Percentiles rank a stretch among this genome's conserved stretches.
Conservation (phyloP, 371 early-diverging fungal genomes). For the Mucor racemosus region DNA sequence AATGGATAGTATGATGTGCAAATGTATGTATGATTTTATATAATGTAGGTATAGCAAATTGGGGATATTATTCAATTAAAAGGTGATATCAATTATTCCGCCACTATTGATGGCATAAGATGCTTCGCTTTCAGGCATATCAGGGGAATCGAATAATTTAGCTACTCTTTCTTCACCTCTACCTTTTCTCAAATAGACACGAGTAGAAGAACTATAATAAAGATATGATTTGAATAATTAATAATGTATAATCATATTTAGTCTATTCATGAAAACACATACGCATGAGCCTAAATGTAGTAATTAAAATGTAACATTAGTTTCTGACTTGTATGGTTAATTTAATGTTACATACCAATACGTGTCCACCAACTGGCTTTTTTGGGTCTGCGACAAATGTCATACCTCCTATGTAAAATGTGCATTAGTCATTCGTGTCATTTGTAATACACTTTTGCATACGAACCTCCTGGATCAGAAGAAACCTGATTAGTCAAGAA, state of each 20-base stretch:
- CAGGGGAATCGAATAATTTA: conserved; percentile 91
- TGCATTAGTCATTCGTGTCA: conserved; percentile 54
- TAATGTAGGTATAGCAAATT: not conserved
- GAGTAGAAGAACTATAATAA: conserved; percentile 57
- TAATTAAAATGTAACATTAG: not conserved
- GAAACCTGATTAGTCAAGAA: conserved; percentile 88
- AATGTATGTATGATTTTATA: not conserved
- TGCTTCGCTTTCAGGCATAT: conserved; percentile 85
- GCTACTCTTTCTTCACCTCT: conserved; percentile 85
- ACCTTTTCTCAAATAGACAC: conserved; percentile 86
- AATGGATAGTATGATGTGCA: not conserved
- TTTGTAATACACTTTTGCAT: conserved; percentile 42
- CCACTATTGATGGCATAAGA: conserved; percentile 42
- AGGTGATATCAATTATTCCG: conserved; percentile 38
- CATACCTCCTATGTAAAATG: conserved; percentile 38
- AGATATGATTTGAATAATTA: not conserved
- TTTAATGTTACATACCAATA: conserved; percentile 45
- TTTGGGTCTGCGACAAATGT: conserved; percentile 88
- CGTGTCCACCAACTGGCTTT: conserved; percentile 86
- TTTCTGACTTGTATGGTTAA: not conserved
- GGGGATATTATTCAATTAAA: not conserved
- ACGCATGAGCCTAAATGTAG: conserved; percentile 54
- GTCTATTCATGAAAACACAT: conserved; percentile 33
- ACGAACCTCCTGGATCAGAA: conserved; percentile 53
- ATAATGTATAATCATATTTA: not conserved